These are phyloP conservation scores for Omphalea diandra DNA, from an alignment of 441 rosid species.

Conservation along the genomic window DNA sequence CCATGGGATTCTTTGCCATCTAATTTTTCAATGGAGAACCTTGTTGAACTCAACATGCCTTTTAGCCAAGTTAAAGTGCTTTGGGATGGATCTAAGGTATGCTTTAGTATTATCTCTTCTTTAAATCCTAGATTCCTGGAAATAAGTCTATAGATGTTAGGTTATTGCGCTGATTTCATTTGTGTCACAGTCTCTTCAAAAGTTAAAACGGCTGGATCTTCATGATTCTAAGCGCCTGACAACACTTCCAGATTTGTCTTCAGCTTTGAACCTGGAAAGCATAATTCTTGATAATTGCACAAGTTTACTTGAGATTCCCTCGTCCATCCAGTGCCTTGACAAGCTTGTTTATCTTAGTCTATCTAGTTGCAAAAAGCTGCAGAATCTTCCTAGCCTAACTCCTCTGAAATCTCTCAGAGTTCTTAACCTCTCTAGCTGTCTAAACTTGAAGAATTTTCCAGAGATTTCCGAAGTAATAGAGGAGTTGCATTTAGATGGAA, in stretches of 20 bases:
- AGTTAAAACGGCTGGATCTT: constrained; percentile 21
- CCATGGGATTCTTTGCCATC: constrained; percentile 27
- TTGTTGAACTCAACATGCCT: constrained; percentile 28
- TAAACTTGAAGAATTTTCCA: constrained; percentile 20
- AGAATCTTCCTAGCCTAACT: constrained; percentile 17
- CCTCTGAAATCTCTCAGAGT: constrained; percentile 14
- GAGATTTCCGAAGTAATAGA: constrained; percentile 19
- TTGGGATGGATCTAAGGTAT: constrained; percentile 26
- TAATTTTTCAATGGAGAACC: constrained; percentile 22
- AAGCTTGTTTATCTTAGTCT: constrained; percentile 18
- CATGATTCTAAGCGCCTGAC: constrained; percentile 13
- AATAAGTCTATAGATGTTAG: not conserved
- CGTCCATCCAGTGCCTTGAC: constrained; percentile 12
- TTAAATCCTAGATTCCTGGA: not conserved
- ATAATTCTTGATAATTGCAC: constrained; percentile 28
- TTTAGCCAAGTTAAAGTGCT: constrained; percentile 21
- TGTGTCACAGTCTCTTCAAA: constrained; percentile 9
- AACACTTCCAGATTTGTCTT: constrained; percentile 13
- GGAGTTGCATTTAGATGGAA: constrained; percentile 18
- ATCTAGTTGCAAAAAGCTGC: constrained; percentile 18
- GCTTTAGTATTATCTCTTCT: not conserved
- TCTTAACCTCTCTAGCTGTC: constrained; percentile 22
- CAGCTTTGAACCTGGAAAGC: constrained; percentile 15
- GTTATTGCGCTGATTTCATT: not conserved
- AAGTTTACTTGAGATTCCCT: constrained; percentile 24